phyloP scores from a whole-genome alignment of 108 stramenopile genomes.

The Skeletonema menzelii region DNA sequence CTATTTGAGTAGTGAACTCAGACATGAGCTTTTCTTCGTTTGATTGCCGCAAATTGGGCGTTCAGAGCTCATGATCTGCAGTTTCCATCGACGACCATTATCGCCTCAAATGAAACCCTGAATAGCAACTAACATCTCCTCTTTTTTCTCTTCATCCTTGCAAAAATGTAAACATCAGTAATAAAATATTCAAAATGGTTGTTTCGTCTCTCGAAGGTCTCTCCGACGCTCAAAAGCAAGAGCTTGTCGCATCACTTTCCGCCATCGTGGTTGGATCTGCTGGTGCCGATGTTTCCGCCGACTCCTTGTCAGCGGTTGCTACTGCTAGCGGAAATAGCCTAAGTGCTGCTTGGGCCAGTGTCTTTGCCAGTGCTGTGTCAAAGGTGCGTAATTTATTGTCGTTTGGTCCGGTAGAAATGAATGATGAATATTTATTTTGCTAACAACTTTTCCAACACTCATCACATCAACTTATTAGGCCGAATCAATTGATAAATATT shows the following conservation, averaged over 20 bases:
- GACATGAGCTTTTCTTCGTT: neutral
- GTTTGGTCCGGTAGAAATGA: neutral
- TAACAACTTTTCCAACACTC: neutral
- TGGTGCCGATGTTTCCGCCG: slow-evolving; percentile 56
- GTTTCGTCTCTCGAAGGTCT: slow-evolving; percentile 67
- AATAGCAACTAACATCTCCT: neutral
- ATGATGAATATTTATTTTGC: neutral
- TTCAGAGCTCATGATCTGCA: neutral
- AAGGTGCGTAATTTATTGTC: slow-evolving; percentile 18
- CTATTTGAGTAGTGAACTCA: neutral
- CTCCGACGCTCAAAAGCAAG: slow-evolving; percentile 74
- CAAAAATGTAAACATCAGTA: neutral
- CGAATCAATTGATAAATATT: slow-evolving; percentile 52
- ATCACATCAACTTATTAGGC: too few relatives aligned
- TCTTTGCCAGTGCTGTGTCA: slow-evolving; percentile 68
- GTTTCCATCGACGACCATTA: neutral
- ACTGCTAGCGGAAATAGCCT: slow-evolving; percentile 71
- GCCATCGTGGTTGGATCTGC: slow-evolving; percentile 62
- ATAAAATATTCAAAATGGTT: slow-evolving; percentile 48
- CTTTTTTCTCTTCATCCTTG: neutral
- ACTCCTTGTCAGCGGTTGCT: slow-evolving; percentile 68
- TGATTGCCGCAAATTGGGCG: neutral
- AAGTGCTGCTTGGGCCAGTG: slow-evolving; percentile 58
- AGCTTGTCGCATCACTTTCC: slow-evolving; percentile 82
- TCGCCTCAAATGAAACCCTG: neutral